Percentiles rank a stretch among this genome's conserved stretches.
These are phyloP conservation scores for Leishmania guyanensis DNA, from an alignment of 208 protist species.

Conservation along the genomic window DNA sequence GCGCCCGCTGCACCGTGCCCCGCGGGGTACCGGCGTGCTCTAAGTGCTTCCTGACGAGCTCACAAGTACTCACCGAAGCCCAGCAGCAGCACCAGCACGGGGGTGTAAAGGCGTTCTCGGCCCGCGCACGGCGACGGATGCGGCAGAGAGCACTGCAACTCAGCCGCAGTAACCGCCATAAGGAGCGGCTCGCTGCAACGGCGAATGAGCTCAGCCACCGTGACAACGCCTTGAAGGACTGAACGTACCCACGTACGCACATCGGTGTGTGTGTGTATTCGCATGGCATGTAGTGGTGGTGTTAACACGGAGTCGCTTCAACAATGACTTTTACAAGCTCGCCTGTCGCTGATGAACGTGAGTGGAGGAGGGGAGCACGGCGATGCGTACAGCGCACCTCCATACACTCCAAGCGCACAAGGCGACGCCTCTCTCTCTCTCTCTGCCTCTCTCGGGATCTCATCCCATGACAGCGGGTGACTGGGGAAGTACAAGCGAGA, in stretches of 20 bases:
- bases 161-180: constrained; percentile 30
- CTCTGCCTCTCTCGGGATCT: neutral
- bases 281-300: neutral
- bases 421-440: neutral
- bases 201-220: constrained; percentile 44
- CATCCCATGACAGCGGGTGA: neutral
- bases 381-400: neutral
- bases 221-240: constrained; percentile 52
- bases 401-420: neutral
- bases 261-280: neutral
- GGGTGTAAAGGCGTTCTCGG: constrained; percentile 1
- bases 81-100: constrained; percentile 9
- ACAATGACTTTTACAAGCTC: neutral
- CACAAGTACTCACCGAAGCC: constrained; percentile 26
- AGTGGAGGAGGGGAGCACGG: neutral
- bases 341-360: neutral
- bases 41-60: constrained; percentile 60
- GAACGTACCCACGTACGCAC: neutral
- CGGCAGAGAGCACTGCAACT: constrained; percentile 28
- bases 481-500: neutral
- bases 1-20: constrained; percentile 59
- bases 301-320: too few species aligned
- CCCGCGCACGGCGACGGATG: constrained; percentile 9
- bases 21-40: constrained; percentile 55
- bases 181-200: constrained; percentile 29